phyloP scores from a whole-genome alignment of 2,329 filamentous ascomycete species.

The Colletotrichum nymphaeae region DNA sequence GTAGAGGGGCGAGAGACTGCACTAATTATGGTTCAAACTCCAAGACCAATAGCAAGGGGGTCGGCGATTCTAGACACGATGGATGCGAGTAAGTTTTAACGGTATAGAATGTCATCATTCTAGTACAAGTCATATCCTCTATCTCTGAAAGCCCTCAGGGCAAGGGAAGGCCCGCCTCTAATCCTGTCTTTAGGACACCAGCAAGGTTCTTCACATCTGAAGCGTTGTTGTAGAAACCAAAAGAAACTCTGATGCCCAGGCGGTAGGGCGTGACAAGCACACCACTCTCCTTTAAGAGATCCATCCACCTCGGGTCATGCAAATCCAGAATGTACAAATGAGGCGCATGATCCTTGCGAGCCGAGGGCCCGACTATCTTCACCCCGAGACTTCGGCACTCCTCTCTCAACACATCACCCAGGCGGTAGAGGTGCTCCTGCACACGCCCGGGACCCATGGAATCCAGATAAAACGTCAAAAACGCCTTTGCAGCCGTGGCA shows the following conservation, averaged over 20 bases:
- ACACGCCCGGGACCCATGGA: slow-evolving; percentile 40
- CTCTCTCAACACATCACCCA: slow-evolving; percentile 39
- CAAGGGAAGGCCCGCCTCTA: neutral
- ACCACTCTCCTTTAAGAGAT: slow-evolving; percentile 34
- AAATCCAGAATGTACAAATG: slow-evolving; percentile 44
- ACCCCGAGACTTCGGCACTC: slow-evolving; percentile 39
- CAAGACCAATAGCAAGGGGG: too few relatives aligned
- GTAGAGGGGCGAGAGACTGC: too few relatives aligned
- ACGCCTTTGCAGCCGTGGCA: slow-evolving; percentile 40
- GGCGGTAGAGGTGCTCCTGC: slow-evolving; percentile 39
- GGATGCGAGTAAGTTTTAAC: too few relatives aligned
- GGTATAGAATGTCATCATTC: too few relatives aligned
- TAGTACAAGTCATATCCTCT: too few relatives aligned
- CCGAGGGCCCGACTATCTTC: slow-evolving; percentile 37
- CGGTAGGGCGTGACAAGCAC: slow-evolving; percentile 40
- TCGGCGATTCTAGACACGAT: too few relatives aligned
- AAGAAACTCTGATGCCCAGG: slow-evolving; percentile 42
- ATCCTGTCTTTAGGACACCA: neutral
- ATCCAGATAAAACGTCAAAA: slow-evolving; percentile 42
- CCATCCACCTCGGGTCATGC: slow-evolving; percentile 38
- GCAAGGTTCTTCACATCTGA: slow-evolving; percentile 38
- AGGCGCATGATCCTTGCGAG: slow-evolving; percentile 39
- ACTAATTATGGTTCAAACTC: too few relatives aligned
- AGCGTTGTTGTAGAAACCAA: slow-evolving; percentile 42
- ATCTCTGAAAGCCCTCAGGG: neutral